Evolutionary conservation across 2,329 filamentous ascomycete species (phyloP), one percentile per base, ranked within the genome.

Genomic region (Ceratocystis huliohia): DNA sequence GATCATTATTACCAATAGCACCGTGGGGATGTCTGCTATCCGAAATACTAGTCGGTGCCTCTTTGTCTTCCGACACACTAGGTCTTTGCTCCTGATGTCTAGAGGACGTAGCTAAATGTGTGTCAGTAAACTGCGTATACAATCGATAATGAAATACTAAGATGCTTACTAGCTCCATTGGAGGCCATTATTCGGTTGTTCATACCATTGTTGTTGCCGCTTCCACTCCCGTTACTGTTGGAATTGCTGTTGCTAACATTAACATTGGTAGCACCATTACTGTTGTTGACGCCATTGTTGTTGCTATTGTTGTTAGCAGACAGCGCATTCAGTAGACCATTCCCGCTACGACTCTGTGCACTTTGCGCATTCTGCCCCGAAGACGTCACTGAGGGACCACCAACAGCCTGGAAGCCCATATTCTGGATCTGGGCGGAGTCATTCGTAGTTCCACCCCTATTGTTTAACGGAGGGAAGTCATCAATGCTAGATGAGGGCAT

Each of bases 311-410:
- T 80, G 69, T 81, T 86, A 4, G 82, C 83, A 56, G 84, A 84
- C n/a, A 87, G 74, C 2, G 84, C 84, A 71, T 84, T 87, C 59
- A 87, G 74, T 48, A 87, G 76, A 7, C 84, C 84, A 71, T 87
- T 87, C 13, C 81, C 83, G 22, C 74, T 73, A 66, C 82, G 77
- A 66, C 75, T 79, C 77, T 72, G 22, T 70, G 69, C 64, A 15
- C 64, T 61, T 48, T 65, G 64, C 41, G 37, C 73, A 68, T 77
- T 69, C 59, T 45, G 3, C 75, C 73, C 63, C 76, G 75, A 64
- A 15, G 37, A 44, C 15, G 56, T n/a, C 25, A 28, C 61, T 20
- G 66, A 48, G 20, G 63, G 33, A 28, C 44, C 41, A 17, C 66
- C 63, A 45, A 56, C 50, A 13, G 44, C 30, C 33, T 64, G 66